phyloP scores from a whole-genome alignment of 352 stramenopile genomes.

The Pythium periplocum region DNA sequence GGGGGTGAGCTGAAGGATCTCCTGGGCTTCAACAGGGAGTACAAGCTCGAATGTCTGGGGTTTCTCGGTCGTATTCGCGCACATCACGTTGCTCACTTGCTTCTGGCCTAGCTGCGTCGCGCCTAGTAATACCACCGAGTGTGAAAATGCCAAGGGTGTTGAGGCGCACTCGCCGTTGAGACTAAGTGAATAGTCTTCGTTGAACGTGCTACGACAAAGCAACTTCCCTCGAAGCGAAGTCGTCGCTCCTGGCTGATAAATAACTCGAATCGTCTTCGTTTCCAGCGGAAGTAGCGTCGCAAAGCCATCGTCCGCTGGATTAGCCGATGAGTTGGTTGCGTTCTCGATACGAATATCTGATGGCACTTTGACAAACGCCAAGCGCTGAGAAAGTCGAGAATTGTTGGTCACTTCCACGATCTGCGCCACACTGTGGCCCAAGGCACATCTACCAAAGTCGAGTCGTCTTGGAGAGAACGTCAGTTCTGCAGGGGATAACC shows the following conservation, averaged over 20 bases:
- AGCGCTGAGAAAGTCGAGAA: constrained; percentile 47
- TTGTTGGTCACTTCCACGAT: constrained; percentile 40
- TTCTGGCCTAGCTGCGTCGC: constrained; percentile 35
- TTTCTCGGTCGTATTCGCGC: constrained; percentile 33
- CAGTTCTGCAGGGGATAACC: constrained; percentile 25
- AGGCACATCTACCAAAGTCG: constrained; percentile 52
- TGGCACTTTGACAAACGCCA: constrained; percentile 56
- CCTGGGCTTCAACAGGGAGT: constrained; percentile 22
- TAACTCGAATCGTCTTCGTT: constrained; percentile 21
- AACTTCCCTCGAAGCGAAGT: constrained; percentile 32
- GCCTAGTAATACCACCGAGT: constrained; percentile 42
- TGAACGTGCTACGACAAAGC: constrained; percentile 35
- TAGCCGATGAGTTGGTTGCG: constrained; percentile 1
- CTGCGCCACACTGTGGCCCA: constrained; percentile 32
- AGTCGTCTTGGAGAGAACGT: constrained; percentile 21
- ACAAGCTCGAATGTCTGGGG: constrained; percentile 40
- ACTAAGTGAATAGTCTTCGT: constrained; percentile 37
- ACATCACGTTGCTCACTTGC: constrained; percentile 32
- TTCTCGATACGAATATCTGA: constrained; percentile 40
- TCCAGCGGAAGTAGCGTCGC: constrained; percentile 49
- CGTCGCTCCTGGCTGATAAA: constrained; percentile 42
- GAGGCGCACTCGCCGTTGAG: constrained; percentile 33
- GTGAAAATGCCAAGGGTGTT: constrained; percentile 34
- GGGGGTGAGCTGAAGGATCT: constrained; percentile 55
- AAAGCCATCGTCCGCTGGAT: constrained; percentile 44